Evolutionary conservation across 805 yeast genomes (phyloP).

Genomic region (Metschnikowia vanudenii): DNA sequence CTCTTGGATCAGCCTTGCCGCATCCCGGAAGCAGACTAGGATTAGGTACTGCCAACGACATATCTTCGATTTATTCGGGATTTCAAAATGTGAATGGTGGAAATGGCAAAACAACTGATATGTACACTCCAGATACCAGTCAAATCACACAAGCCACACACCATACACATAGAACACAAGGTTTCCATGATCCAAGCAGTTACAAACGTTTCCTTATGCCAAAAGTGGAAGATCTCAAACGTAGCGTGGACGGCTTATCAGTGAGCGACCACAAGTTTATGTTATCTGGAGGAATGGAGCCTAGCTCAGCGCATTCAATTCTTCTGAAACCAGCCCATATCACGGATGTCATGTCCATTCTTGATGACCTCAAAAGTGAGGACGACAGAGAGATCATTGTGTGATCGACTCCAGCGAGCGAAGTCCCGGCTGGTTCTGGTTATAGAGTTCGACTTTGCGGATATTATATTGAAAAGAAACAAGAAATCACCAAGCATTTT

Average conservation of each 20-base stretch:
- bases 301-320: conserved; percentile 24
- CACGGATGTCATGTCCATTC: conserved; percentile 34
- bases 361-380: conserved; percentile 34
- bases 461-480: too few species aligned
- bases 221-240: conserved; percentile 18
- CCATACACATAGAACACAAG: conserved; percentile 1
- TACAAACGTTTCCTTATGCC: conserved; percentile 12
- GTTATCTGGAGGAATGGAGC: conserved; percentile 3
- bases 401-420: background rate
- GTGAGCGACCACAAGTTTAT: background rate
- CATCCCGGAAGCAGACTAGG: conserved; percentile 24
- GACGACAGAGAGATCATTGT: conserved; percentile 28
- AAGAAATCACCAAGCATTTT: too few species aligned
- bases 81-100: conserved; percentile 15
- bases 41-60: conserved; percentile 41
- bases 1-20: background rate
- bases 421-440: background rate
- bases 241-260: conserved; percentile 12
- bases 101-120: background rate
- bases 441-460: too few species aligned
- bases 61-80: conserved; percentile 41
- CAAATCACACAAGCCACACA: conserved; percentile 15
- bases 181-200: background rate
- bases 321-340: conserved; percentile 32
- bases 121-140: conserved; percentile 14